Base-by-base conservation (phyloP, 148 eudicot species). In the Pouteria glomerata region DNA sequence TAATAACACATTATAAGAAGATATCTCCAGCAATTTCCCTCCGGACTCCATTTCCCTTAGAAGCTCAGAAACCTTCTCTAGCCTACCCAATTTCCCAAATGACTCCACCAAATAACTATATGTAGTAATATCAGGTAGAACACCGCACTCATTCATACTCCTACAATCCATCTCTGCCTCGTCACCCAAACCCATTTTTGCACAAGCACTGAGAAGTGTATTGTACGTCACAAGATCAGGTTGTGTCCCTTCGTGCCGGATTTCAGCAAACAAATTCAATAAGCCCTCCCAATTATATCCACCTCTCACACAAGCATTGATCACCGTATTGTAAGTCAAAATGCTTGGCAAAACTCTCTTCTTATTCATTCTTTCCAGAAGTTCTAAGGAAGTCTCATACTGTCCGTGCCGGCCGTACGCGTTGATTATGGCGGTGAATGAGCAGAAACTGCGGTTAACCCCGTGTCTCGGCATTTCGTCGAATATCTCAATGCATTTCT, bases 161-260 rank as follows among this genome's bases (percentile, higher is more conserved):
- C 88, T 86, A 66, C 91, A 94, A 39, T 91, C 96, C 98, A 89
- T 94, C 71, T 87, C 96, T 5, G 95, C 98, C 83, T 94, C 98
- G 63, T 91, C 93, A 15, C 81, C 85, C 16, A 91, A 81, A 45
- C 88, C 89, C 69, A 97, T 85, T 72, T 44, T 82, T 27, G 95
- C 86, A 81, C 98, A 94, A 8, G 98, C 98, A 73, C 90, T 80
- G 80, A 94, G 91, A 82, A 94, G 74, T 4, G 90, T 89, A 59
- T 94, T 94, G 68, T 94, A 94, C 48, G 98, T 94, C 33, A 94
- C 88, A 11, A 94, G 86, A 85, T 94, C 98, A 8, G 98, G 98
- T 52, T 91, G 98, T 60, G 91, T 60, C n/a, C 98, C 98, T 48
- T 91, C 98, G 42, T 94, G 98, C 76, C 98, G 69, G 97, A 94